Conservation (phyloP, 768 basidiomycete genomes). For the Boletus sp. region DNA sequence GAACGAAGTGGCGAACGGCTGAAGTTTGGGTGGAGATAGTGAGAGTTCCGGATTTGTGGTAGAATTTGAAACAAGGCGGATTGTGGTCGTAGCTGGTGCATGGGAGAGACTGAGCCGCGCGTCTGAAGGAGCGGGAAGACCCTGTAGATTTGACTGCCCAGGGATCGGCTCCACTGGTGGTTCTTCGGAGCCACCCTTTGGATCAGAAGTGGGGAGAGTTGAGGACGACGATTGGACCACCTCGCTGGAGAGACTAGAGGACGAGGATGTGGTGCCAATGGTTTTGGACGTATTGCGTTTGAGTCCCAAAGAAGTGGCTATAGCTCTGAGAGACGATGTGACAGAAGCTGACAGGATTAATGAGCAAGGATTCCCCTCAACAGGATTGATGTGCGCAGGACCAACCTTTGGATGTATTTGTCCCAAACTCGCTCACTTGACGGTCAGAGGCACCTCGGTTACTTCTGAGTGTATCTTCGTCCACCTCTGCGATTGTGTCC, state of each 20-base stretch:
- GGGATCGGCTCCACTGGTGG: slow-evolving; percentile 49
- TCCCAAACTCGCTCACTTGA: slow-evolving; percentile 68
- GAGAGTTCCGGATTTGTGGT: slow-evolving; percentile 18
- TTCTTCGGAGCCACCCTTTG: slow-evolving; percentile 14
- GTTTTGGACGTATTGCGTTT: slow-evolving; percentile 41
- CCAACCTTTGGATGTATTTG: slow-evolving; percentile 60
- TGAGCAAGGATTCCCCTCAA: not conserved
- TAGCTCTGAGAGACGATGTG: slow-evolving; percentile 67
- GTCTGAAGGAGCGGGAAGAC: slow-evolving; percentile 56
- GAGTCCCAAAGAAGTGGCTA: slow-evolving; percentile 74
- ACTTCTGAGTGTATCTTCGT: slow-evolving; percentile 45
- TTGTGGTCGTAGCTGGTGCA: slow-evolving; percentile 44
- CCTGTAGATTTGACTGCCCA: slow-evolving; percentile 55
- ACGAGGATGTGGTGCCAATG: slow-evolving; percentile 24
- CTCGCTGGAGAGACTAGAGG: slow-evolving; percentile 28
- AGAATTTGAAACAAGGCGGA: slow-evolving; percentile 42
- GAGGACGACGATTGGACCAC: slow-evolving; percentile 22
- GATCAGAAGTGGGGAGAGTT: slow-evolving; percentile 29
- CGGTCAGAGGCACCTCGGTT: slow-evolving; percentile 39
- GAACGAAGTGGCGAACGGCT: slow-evolving; percentile 63
- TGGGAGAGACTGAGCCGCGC: slow-evolving; percentile 61
- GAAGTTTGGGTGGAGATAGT: slow-evolving; percentile 57
- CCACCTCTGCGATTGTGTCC: slow-evolving; percentile 70
- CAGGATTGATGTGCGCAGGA: slow-evolving; percentile 2
- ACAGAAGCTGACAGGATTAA: slow-evolving; percentile 46